Evolutionary conservation across 345 rosid species (phyloP).

Genomic region (Populus deltoides): DNA sequence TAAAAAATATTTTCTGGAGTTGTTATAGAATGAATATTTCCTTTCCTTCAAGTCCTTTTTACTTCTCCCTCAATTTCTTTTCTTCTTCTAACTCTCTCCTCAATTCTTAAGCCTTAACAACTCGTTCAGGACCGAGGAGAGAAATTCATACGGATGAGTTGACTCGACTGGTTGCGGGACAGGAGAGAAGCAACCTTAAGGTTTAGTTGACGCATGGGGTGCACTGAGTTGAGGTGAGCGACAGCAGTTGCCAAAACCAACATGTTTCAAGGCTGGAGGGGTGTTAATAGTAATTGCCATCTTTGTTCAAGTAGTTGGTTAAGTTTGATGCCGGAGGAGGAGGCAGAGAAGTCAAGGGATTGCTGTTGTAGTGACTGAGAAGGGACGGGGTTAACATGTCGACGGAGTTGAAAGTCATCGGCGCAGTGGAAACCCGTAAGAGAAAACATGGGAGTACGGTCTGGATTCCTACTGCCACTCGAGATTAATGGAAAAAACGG

Average conservation of each 20-base stretch:
- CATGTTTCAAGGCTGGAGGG: background rate
- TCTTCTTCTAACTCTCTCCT: too few species aligned
- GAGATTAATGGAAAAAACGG: background rate
- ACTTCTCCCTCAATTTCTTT: too few species aligned
- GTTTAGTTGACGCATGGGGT: background rate
- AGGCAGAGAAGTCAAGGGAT: background rate
- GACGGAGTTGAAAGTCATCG: too few species aligned
- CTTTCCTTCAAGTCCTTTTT: too few species aligned
- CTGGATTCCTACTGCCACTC: background rate
- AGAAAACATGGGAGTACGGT: constrained; percentile 7
- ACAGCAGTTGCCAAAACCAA: background rate
- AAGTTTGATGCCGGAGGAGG: background rate
- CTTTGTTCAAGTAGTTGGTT: background rate
- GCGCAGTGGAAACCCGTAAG: background rate
- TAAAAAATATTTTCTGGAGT: too few species aligned
- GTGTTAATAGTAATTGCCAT: background rate
- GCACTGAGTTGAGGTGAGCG: background rate
- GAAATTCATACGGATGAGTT: background rate
- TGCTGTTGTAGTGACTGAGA: too few species aligned
- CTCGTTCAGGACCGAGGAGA: background rate
- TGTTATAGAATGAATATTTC: too few species aligned
- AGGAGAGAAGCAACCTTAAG: background rate
- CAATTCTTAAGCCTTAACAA: background rate
- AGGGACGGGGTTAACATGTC: too few species aligned
- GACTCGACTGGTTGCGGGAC: background rate